phyloP scores from a whole-genome alignment of 2,329 filamentous ascomycete species.

The Pseudogymnoascus sp. region DNA sequence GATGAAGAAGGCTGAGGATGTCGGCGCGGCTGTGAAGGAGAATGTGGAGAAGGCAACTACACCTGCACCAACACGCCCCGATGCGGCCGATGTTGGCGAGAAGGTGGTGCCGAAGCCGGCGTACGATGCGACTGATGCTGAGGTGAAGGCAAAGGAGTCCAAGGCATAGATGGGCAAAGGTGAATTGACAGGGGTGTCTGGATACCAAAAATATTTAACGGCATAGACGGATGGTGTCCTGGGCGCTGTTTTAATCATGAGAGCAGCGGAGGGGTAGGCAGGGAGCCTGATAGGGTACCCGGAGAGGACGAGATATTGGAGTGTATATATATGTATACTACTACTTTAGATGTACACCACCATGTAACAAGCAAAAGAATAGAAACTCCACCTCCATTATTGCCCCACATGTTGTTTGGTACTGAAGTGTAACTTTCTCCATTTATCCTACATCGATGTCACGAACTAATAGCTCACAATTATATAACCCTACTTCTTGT shows the following conservation, averaged over 20 bases:
- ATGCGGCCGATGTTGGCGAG: neutral
- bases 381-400: neutral
- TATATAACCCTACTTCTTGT: too few species aligned
- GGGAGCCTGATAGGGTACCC: neutral
- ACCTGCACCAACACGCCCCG: neutral
- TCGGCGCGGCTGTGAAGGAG: neutral
- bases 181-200: neutral
- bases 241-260: neutral
- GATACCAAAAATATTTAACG: neutral
- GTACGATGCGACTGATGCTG: neutral
- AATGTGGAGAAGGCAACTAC: neutral
- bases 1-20: neutral
- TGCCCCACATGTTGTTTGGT: neutral
- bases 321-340: constrained; percentile 8
- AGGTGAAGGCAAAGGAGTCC: neutral
- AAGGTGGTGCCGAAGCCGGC: neutral
- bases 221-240: neutral
- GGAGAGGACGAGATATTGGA: neutral
- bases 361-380: constrained; percentile 4
- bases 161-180: neutral
- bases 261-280: neutral
- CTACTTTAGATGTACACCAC: constrained; percentile 3
- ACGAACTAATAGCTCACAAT: too few species aligned
- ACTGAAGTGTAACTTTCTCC: neutral
- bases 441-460: too few species aligned